Evolutionary conservation across 495 filamentous ascomycete species (phyloP).

Genomic region (Penicillium cataractarum): DNA sequence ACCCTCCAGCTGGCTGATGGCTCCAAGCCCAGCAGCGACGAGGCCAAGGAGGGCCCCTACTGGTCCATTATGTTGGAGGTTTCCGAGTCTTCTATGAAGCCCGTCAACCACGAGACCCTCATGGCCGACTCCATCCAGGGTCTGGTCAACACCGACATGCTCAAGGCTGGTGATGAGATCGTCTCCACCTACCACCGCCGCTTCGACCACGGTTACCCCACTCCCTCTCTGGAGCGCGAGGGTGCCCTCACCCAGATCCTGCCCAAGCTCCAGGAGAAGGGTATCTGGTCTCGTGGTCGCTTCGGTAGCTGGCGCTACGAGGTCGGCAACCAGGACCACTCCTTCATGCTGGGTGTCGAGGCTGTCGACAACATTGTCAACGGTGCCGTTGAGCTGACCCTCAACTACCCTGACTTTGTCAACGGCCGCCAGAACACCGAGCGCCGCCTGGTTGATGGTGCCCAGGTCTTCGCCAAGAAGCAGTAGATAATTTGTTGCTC

Average conservation of each 20-base stretch:
- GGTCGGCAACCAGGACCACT: conserved; percentile 96
- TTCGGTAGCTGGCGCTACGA: conserved; percentile 99
- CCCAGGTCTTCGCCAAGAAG: conserved; percentile 62
- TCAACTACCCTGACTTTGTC: conserved; percentile 99
- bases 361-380: conserved; percentile 94
- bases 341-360: conserved; percentile 98
- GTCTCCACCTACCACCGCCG: conserved; percentile 98
- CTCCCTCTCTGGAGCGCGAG: conserved; percentile 91
- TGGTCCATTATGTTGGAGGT: conserved; percentile 99
- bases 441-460: conserved; percentile 80
- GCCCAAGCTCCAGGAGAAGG: conserved; percentile 85
- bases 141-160: conserved; percentile 95
- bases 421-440: conserved; percentile 88
- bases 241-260: conserved; percentile 90
- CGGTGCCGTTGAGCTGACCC: conserved; percentile 91
- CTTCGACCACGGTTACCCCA: conserved; percentile 99
- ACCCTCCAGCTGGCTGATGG: conserved; percentile 86
- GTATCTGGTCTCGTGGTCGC: conserved; percentile 93
- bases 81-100: conserved; percentile 94
- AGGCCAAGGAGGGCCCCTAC: conserved; percentile 86
- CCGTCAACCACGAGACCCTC: conserved; percentile 80
- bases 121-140: conserved; percentile 91
- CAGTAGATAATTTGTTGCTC: conserved; percentile 37
- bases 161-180: conserved; percentile 87
- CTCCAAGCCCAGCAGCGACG: conserved; percentile 68